These are phyloP conservation scores for Inga oerstediana DNA, from an alignment of 306 rosid species.

Conservation along the genomic window DNA sequence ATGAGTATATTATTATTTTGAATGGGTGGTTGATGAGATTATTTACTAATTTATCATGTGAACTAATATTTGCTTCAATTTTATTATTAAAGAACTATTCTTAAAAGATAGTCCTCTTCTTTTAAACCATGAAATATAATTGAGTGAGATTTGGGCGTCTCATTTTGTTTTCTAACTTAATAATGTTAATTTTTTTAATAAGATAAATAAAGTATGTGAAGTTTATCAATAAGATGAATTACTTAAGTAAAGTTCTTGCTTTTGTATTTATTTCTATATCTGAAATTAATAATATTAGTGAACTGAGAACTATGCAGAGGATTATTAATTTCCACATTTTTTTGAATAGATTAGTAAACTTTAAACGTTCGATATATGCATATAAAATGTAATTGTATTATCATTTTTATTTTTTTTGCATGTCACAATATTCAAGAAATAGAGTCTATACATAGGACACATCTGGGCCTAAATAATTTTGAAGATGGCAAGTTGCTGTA, in stretches of 20 bases:
- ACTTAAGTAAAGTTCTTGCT: not conserved
- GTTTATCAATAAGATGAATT: not conserved
- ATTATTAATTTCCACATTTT: not conserved
- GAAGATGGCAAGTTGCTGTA: constrained; percentile 22
- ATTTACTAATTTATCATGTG: not conserved
- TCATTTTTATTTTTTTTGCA: not conserved
- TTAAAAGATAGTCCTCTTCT: not conserved
- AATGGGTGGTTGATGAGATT: not conserved
- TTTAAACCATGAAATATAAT: not conserved
- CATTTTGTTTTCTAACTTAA: not conserved
- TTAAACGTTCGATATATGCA: no score
- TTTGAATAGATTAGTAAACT: not conserved
- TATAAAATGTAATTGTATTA: not conserved
- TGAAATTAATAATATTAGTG: not conserved
- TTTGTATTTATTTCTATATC: not conserved
- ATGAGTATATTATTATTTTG: not conserved
- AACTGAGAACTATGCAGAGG: not conserved
- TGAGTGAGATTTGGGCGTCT: not conserved
- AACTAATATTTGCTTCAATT: not conserved
- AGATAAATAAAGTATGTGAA: not conserved
- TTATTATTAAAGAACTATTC: not conserved
- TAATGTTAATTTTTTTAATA: not conserved
- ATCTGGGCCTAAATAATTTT: not conserved
- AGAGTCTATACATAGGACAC: constrained; percentile 19
- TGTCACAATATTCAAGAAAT: not conserved